Base-by-base conservation (phyloP, 257 asterid genomes). In the Plantago ovata region DNA sequence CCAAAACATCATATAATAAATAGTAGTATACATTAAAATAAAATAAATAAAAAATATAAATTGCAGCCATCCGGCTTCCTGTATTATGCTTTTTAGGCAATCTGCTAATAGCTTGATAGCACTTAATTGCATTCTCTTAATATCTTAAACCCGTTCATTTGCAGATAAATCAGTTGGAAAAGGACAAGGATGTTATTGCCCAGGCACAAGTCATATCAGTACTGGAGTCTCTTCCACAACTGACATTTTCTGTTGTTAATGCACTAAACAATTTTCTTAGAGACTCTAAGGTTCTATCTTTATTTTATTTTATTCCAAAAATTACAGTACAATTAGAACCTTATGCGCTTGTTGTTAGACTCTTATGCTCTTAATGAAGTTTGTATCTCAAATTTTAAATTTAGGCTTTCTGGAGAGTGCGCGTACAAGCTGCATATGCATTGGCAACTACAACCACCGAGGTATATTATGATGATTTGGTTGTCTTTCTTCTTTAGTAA, bases 351-450 rank as follows among this genome's bases (percentile, higher is more conserved):
- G 45, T 38, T 13, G 9, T 38, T 38, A 58, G 62, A 42, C 49
- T 18, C 64, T 10, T 46, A 19, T 58, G 36, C 70, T 42, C 55
- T 60, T 53, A 23, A 22, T 63, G 44, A 67, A 70, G 44, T 53
- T 61, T 40, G 47, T 66, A 57, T 63, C 58, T 48, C 50, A 54
- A 49, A 19, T 15, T 49, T 60, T 20, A 70, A 33, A 33, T 72
- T 41, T 68, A 93, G 98, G 97, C 85, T 67, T 93, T 86, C 72
- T 93, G 98, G 98, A 89, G 97, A 75, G 86, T 84, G 67, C 95
- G 96, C 20, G 71, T 86, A 60, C 91, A 82, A 76, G 97, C 97
- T 44, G 98, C 97, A 40, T 93, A 84, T 75, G 95, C 96, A 32
- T 77, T 93, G 83, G 96, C 98, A 53, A 72, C 72, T 66, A 84